Evolutionary conservation across 352 stramenopile species (phyloP).

Genomic region (Globisporangium polare): DNA sequence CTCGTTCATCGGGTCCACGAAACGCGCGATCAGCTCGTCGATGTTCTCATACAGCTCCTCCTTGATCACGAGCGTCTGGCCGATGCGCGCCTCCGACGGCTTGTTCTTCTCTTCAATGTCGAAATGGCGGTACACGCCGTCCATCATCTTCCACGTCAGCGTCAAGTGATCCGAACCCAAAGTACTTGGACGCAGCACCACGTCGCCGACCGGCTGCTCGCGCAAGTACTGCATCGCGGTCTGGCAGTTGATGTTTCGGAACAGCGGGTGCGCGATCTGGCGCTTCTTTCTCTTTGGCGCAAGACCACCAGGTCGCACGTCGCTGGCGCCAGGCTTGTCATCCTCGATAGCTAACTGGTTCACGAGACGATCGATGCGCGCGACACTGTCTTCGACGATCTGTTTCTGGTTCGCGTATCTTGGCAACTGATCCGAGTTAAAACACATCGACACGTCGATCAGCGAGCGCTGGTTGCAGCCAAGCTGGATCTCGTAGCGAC

Average conservation of each 20-base stretch:
- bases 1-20: constrained; percentile 87
- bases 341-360: constrained; percentile 73
- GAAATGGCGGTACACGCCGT: constrained; percentile 85
- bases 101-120: constrained; percentile 88
- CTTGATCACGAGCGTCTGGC: constrained; percentile 82
- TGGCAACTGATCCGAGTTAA: constrained; percentile 55
- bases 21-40: constrained; percentile 85
- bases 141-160: constrained; percentile 87
- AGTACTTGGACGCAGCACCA: constrained; percentile 84
- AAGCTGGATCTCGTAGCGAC: constrained; percentile 71
- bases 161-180: constrained; percentile 82
- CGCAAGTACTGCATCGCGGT: constrained; percentile 78
- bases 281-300: constrained; percentile 77
- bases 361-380: constrained; percentile 69
- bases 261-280: constrained; percentile 81
- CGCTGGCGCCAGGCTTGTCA: constrained; percentile 47
- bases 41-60: constrained; percentile 86
- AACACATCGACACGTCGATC: constrained; percentile 70
- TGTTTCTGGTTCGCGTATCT: constrained; percentile 48
- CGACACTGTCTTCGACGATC: constrained; percentile 63
- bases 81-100: constrained; percentile 76
- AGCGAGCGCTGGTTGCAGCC: constrained; percentile 74
- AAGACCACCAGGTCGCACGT: constrained; percentile 17
- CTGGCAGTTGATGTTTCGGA: constrained; percentile 87
- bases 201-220: constrained; percentile 72